These are phyloP conservation scores for Lentinus tigrinus DNA, from an alignment of 768 basidiomycete genomes.

Conservation along the genomic window DNA sequence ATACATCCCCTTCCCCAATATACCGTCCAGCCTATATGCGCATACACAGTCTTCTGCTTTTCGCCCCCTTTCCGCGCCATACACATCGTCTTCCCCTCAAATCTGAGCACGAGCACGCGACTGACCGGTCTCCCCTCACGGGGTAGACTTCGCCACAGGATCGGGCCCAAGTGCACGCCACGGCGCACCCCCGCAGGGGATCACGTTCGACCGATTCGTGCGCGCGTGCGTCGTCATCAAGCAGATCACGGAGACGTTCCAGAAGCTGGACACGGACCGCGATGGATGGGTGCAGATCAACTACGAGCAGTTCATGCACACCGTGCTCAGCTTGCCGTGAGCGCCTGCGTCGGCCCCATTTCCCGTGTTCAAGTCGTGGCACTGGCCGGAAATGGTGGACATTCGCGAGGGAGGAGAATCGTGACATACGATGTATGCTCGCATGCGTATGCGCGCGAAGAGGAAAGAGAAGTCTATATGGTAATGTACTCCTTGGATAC, in stretches of 20 bases:
- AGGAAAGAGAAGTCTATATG: background rate
- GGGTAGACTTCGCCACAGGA: conserved; percentile 59
- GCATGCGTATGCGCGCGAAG: background rate
- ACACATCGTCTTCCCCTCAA: background rate
- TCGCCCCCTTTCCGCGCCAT: background rate
- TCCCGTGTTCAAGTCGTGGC: too few relatives aligned
- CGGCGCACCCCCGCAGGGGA: conserved; percentile 47
- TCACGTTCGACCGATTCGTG: conserved; percentile 85
- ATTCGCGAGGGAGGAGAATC: background rate
- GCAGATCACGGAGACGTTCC: conserved; percentile 73
- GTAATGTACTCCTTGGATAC: background rate
- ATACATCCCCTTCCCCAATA: background rate
- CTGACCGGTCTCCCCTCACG: conserved; percentile 33
- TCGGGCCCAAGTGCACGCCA: conserved; percentile 28
- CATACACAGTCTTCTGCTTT: background rate
- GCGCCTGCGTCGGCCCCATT: background rate
- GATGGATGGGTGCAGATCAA: conserved; percentile 70
- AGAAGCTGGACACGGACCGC: conserved; percentile 61
- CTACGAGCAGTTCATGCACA: conserved; percentile 72
- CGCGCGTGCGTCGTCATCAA: conserved; percentile 82
- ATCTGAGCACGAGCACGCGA: background rate
- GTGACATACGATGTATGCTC: background rate
- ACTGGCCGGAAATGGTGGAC: too few relatives aligned
- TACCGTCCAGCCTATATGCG: background rate
- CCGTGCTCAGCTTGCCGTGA: conserved; percentile 64